phyloP scores from a whole-genome alignment of 139 green algal species.

The Diplosphaera chodatii region DNA sequence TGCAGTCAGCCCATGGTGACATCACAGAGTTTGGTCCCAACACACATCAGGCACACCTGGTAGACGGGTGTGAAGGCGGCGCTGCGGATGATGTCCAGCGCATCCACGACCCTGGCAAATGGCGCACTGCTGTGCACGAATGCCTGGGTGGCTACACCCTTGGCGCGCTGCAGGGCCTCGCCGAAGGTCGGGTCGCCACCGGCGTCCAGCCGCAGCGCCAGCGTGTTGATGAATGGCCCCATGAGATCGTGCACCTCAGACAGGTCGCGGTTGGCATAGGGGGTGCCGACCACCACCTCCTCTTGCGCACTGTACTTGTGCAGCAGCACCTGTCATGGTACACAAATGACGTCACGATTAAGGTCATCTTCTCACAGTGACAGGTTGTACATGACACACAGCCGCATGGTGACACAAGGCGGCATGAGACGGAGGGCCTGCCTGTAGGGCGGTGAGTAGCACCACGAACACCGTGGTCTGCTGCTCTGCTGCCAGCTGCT shows the following conservation, averaged over 20 bases:
- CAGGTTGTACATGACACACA: neutral
- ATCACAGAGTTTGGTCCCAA: too few species aligned
- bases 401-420: too few species aligned
- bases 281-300: constrained; percentile 14
- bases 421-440: neutral
- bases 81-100: neutral
- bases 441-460: neutral
- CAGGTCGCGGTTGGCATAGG: constrained; percentile 1
- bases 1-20: too few species aligned
- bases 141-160: neutral
- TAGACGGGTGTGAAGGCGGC: constrained; percentile 7
- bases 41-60: neutral
- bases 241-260: constrained; percentile 4
- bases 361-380: neutral
- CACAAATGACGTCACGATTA: too few species aligned
- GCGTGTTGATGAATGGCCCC: constrained; percentile 6
- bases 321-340: constrained; percentile 4
- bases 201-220: constrained; percentile 3
- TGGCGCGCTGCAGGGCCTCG: neutral
- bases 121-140: neutral
- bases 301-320: neutral
- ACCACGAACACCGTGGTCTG: neutral
- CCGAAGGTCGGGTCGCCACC: neutral
- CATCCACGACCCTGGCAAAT: neutral
- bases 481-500: neutral